Percentiles rank a stretch among this genome's conserved stretches.
phyloP scores from a whole-genome alignment of 345 rosid genomes.

The Eucalyptus lansdowneana region DNA sequence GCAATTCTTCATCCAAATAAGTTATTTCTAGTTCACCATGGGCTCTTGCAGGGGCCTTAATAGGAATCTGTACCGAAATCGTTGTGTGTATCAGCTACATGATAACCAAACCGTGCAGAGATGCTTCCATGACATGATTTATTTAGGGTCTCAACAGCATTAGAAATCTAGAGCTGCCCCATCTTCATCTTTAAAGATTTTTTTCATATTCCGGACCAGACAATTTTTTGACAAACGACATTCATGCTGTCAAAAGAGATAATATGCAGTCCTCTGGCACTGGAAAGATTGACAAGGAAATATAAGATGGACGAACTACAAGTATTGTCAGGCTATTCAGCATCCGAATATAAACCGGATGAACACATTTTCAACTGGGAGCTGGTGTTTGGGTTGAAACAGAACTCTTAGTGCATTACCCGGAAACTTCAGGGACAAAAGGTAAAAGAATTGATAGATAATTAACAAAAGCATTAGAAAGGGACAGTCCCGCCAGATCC shows the following conservation, averaged over 20 bases:
- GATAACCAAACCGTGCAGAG: background rate
- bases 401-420: background rate
- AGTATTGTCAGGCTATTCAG: background rate
- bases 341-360: background rate
- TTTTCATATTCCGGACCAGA: background rate
- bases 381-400: background rate
- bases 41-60: constrained; percentile 35
- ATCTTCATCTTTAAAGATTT: background rate
- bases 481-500: background rate
- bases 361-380: background rate
- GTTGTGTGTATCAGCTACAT: background rate
- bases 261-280: background rate
- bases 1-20: constrained; percentile 30
- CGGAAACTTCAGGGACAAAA: background rate
- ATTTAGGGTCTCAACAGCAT: background rate
- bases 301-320: background rate
- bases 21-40: constrained; percentile 36
- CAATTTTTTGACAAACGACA: background rate
- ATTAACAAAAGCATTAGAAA: background rate
- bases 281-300: background rate
- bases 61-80: constrained; percentile 9
- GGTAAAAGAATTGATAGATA: background rate
- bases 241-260: background rate
- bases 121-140: background rate
- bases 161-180: background rate